Evolutionary conservation across 192 early-diverging fungal species (phyloP).

Genomic region (Cladochytrium replicatum): DNA sequence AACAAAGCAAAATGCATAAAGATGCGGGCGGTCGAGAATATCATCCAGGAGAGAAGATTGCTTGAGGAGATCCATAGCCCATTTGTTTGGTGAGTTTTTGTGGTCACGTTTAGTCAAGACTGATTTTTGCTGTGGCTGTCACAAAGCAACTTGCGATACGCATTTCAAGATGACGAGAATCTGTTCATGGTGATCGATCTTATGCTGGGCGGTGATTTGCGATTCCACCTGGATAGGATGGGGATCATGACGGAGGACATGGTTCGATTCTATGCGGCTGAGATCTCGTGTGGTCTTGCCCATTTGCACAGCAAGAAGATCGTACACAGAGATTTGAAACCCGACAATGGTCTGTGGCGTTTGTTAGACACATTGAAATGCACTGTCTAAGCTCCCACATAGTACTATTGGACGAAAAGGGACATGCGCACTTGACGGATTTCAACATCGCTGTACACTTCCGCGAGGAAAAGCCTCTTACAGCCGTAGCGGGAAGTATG

Average conservation of each 20-base stretch:
- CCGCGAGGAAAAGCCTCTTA: slow-evolving; percentile 54
- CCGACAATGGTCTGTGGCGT: slow-evolving; percentile 60
- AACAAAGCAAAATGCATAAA: slow-evolving; percentile 87
- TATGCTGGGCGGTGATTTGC: slow-evolving; percentile 90
- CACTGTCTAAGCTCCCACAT: background rate
- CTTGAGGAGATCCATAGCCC: slow-evolving; percentile 78
- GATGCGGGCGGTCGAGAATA: slow-evolving; percentile 78
- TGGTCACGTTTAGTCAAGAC: too few species aligned
- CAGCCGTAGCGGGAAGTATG: slow-evolving; percentile 77
- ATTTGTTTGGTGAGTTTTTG: slow-evolving; percentile 44
- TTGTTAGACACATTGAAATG: slow-evolving; percentile 3
- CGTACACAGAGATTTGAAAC: slow-evolving; percentile 91
- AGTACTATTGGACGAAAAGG: slow-evolving; percentile 64
- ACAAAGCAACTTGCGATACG: slow-evolving; percentile 70
- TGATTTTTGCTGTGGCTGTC: background rate
- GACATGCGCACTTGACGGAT: slow-evolving; percentile 87
- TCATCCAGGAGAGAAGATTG: slow-evolving; percentile 79
- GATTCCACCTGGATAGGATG: slow-evolving; percentile 72
- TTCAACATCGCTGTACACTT: slow-evolving; percentile 90
- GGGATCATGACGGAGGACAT: slow-evolving; percentile 64
- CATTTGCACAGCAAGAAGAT: slow-evolving; percentile 77
- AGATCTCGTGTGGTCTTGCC: slow-evolving; percentile 66
- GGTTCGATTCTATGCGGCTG: slow-evolving; percentile 80
- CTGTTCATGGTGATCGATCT: slow-evolving; percentile 91
- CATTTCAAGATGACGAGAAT: slow-evolving; percentile 91